Conservation (phyloP, 371 early-diverging fungal genomes). For the Mucor sp. region DNA sequence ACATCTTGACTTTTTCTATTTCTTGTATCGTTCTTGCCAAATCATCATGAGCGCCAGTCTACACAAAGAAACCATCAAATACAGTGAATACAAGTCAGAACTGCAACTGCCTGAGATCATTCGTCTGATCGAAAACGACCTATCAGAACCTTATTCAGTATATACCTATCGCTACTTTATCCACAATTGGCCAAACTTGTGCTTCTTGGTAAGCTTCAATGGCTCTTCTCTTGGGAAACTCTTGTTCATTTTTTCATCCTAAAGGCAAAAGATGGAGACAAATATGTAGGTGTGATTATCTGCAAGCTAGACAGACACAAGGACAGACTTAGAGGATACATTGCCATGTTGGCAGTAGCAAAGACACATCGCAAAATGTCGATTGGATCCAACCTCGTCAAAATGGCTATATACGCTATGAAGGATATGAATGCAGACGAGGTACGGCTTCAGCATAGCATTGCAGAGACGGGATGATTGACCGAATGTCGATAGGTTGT, state of each 20-base stretch:
- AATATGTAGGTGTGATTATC: slow-evolving; percentile 86
- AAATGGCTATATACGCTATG: slow-evolving; percentile 77
- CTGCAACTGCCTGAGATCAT: slow-evolving; percentile 74
- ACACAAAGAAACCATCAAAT: slow-evolving; percentile 19
- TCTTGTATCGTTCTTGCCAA: background rate
- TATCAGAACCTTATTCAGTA: slow-evolving; percentile 95
- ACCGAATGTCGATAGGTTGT: slow-evolving; percentile 57
- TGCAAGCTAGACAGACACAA: slow-evolving; percentile 86
- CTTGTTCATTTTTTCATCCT: background rate
- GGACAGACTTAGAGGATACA: slow-evolving; percentile 83
- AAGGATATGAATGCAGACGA: slow-evolving; percentile 81
- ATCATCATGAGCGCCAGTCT: background rate
- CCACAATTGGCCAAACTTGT: slow-evolving; percentile 86
- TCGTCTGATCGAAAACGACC: slow-evolving; percentile 82
- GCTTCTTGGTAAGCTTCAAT: slow-evolving; percentile 64
- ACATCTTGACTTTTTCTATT: background rate
- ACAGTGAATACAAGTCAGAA: slow-evolving; percentile 67
- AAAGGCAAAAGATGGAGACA: slow-evolving; percentile 64
- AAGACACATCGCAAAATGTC: slow-evolving; percentile 76
- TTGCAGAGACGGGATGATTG: background rate
- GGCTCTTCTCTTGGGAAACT: background rate
- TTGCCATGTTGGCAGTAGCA: slow-evolving; percentile 95
- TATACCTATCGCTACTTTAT: slow-evolving; percentile 98
- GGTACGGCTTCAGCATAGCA: slow-evolving; percentile 42
- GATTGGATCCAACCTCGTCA: slow-evolving; percentile 80